Percentiles rank a stretch among this genome's conserved stretches.
These are phyloP conservation scores for Metrosideros polymorpha DNA, from an alignment of 441 rosid species.

Conservation along the genomic window DNA sequence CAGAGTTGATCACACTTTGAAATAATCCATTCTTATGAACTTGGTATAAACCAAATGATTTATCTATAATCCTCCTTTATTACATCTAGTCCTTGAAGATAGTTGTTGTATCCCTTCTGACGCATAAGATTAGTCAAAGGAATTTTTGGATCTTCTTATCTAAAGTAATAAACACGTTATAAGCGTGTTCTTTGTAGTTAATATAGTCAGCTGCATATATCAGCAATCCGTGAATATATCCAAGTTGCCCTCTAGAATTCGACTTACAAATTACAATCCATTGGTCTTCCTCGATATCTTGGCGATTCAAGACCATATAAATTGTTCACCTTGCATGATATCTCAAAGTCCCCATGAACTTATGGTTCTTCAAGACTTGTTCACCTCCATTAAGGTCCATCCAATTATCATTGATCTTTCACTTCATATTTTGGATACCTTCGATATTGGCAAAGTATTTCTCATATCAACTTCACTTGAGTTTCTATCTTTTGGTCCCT, in stretches of 20 bases:
- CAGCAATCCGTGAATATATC: background rate
- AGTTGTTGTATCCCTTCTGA: background rate
- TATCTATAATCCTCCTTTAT: no score
- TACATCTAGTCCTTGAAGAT: background rate
- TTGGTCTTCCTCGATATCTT: rapidly evolving
- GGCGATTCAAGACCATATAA: no score
- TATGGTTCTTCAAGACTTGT: background rate
- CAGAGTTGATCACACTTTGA: background rate
- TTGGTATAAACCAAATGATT: background rate
- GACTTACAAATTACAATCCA: rapidly evolving
- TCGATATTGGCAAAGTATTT: background rate
- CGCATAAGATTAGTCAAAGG: background rate
- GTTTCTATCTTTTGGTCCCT: background rate
- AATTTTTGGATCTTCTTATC: background rate
- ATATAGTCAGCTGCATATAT: rapidly evolving
- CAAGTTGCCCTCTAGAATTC: background rate
- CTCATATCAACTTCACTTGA: background rate
- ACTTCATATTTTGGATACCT: rapidly evolving
- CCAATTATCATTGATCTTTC: background rate
- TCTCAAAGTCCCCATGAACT: background rate
- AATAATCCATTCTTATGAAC: background rate
- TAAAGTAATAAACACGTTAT: no score
- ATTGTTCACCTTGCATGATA: rapidly evolving
- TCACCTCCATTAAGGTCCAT: background rate
- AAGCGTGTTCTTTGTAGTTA: rapidly evolving